These are phyloP conservation scores for Auxenochlorella pyrenoidosa DNA, from an alignment of 139 green algal genomes.

Conservation along the genomic window DNA sequence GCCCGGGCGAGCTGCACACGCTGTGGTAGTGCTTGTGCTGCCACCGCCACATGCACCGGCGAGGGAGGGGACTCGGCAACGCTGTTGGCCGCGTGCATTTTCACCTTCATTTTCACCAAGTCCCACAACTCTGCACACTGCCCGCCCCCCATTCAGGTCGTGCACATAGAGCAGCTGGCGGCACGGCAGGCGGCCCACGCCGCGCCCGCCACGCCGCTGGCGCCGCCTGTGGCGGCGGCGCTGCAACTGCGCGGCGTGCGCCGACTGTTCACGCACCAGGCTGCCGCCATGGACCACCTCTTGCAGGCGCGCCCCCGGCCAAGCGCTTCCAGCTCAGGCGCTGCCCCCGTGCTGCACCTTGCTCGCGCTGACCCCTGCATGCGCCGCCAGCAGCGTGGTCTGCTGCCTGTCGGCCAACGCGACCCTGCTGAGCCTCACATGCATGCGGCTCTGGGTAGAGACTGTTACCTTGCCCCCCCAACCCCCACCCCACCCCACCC, in stretches of 20 bases:
- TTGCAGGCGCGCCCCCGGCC: neutral
- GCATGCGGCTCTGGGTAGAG: too few species aligned
- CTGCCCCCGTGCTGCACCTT: neutral
- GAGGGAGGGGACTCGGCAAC: too few species aligned
- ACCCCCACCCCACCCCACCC: too few species aligned
- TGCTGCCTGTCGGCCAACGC: neutral
- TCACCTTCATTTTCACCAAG: neutral
- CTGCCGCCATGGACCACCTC: slow-evolving; percentile 46
- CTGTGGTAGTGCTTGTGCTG: too few species aligned
- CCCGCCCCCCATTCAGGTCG: slow-evolving; percentile 52
- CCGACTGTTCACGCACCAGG: slow-evolving; percentile 64
- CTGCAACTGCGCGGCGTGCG: slow-evolving; percentile 58
- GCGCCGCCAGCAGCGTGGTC: neutral
- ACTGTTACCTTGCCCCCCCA: too few species aligned
- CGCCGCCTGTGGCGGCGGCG: slow-evolving; percentile 45
- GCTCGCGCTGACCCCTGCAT: neutral
- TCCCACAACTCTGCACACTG: too few species aligned
- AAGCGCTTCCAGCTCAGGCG: neutral
- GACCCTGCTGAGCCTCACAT: too few species aligned
- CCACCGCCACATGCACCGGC: too few species aligned
- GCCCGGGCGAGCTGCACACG: too few species aligned
- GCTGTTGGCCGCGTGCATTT: too few species aligned
- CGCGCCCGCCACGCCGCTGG: slow-evolving; percentile 41
- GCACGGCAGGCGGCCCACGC: slow-evolving; percentile 53
- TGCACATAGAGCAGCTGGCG: slow-evolving; percentile 67